A percentile compares a stretch with the other conserved stretches of the same genome.
Evolutionary conservation across 108 stramenopile genomes (phyloP).

Genomic region (Nitzschia putrida): DNA sequence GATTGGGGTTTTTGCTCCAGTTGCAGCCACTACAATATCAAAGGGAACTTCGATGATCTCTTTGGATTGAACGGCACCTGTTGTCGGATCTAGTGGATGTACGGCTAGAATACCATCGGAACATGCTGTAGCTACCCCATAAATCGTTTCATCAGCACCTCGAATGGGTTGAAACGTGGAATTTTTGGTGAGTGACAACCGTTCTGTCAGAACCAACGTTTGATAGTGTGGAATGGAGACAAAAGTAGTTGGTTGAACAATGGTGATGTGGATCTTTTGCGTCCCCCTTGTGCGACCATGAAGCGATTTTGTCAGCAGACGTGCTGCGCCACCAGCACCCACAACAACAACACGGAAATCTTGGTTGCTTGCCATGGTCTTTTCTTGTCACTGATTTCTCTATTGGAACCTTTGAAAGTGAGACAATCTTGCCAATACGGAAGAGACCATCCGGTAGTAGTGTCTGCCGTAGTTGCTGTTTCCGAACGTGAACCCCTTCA

Average conservation of each 20-base stretch:
- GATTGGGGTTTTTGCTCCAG: neutral
- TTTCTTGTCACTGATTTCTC: neutral
- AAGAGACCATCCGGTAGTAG: too few species aligned
- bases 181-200: neutral
- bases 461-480: neutral
- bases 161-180: neutral
- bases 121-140: constrained; percentile 1
- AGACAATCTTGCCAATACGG: neutral
- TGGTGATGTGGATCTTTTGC: neutral
- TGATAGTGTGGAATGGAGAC: constrained; percentile 2
- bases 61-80: neutral
- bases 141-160: constrained; percentile 1
- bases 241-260: constrained; percentile 12
- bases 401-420: neutral
- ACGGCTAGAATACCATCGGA: constrained; percentile 4
- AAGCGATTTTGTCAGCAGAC: neutral
- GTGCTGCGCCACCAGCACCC: constrained; percentile 11
- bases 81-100: neutral
- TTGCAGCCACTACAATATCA: constrained; percentile 8
- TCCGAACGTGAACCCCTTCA: neutral
- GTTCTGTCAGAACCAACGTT: constrained; percentile 10
- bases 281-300: neutral
- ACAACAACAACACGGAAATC: constrained; percentile 4
- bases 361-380: neutral
- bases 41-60: neutral